phyloP scores from a whole-genome alignment of 2,329 filamentous ascomycete genomes.

The Kalmusia sp. region DNA sequence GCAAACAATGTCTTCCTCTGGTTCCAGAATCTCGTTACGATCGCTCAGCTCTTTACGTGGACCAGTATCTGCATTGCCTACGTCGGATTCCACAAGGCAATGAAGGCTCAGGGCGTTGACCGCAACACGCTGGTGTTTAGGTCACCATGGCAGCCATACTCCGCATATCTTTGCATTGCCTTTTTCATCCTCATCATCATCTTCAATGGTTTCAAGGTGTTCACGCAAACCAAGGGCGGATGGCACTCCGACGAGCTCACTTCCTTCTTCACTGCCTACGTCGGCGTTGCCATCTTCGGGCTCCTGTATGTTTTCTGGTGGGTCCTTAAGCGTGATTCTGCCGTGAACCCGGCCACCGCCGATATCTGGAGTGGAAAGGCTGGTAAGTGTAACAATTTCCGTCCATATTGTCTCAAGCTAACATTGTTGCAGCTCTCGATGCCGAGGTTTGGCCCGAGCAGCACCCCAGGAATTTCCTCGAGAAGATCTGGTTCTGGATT shows the following conservation, averaged over 20 bases:
- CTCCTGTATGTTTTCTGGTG: conserved; percentile 69
- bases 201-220: conserved; percentile 61
- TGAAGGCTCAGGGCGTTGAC: conserved; percentile 60
- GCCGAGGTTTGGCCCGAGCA: conserved; percentile 54
- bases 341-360: conserved; percentile 49
- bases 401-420: neutral
- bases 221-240: conserved; percentile 51
- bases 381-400: neutral
- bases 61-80: conserved; percentile 63
- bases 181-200: conserved; percentile 55
- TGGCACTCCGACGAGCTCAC: conserved; percentile 49
- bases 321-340: conserved; percentile 66
- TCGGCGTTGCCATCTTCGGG: conserved; percentile 51
- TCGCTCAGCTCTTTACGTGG: conserved; percentile 63
- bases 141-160: conserved; percentile 57
- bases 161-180: conserved; percentile 65
- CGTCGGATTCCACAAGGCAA: conserved; percentile 60
- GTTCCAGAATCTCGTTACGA: conserved; percentile 74
- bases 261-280: conserved; percentile 59
- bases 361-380: conserved; percentile 58
- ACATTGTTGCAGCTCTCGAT: conserved; percentile 45
- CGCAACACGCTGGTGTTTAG: conserved; percentile 60
- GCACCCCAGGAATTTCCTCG: conserved; percentile 50
- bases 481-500: conserved; percentile 59
- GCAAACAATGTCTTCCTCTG: conserved; percentile 65